These are phyloP conservation scores for Colletotrichum orbiculare DNA, from an alignment of 2,329 filamentous ascomycete genomes.

Conservation along the genomic window DNA sequence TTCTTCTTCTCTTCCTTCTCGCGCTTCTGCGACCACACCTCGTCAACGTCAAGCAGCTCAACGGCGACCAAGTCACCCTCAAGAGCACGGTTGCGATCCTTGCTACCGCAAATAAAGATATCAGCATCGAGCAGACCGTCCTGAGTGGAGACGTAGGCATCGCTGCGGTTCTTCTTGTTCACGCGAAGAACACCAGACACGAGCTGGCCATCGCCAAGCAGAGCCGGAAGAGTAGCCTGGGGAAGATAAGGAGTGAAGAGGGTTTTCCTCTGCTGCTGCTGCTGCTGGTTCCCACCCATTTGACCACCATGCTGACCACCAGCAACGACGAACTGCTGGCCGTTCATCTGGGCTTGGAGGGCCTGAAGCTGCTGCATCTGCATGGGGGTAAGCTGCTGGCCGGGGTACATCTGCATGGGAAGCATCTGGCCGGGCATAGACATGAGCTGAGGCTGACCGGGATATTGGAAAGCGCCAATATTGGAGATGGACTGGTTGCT, in stretches of 20 bases:
- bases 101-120: constrained; percentile 99
- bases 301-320: constrained; percentile 79
- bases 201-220: constrained; percentile 91
- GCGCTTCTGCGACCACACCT: constrained; percentile 98
- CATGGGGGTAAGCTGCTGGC: constrained; percentile 87
- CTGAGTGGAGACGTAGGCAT: constrained; percentile 95
- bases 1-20: constrained; percentile 99
- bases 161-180: constrained; percentile 99
- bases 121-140: constrained; percentile 92
- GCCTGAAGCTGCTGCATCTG: constrained; percentile 93
- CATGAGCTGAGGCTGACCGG: constrained; percentile 86
- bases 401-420: constrained; percentile 83
- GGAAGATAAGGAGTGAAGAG: constrained; percentile 98
- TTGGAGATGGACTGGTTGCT: constrained; percentile 82
- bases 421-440: constrained; percentile 89
- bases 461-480: constrained; percentile 90
- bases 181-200: constrained; percentile 97
- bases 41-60: constrained; percentile 95
- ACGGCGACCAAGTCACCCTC: constrained; percentile 96
- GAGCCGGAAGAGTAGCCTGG: constrained; percentile 90
- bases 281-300: constrained; percentile 74
- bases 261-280: constrained; percentile 95
- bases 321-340: constrained; percentile 77
- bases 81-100: constrained; percentile 95
- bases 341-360: constrained; percentile 86